Conservation (phyloP, 2,329 filamentous ascomycete genomes). For the Colletotrichum tofieldiae region DNA sequence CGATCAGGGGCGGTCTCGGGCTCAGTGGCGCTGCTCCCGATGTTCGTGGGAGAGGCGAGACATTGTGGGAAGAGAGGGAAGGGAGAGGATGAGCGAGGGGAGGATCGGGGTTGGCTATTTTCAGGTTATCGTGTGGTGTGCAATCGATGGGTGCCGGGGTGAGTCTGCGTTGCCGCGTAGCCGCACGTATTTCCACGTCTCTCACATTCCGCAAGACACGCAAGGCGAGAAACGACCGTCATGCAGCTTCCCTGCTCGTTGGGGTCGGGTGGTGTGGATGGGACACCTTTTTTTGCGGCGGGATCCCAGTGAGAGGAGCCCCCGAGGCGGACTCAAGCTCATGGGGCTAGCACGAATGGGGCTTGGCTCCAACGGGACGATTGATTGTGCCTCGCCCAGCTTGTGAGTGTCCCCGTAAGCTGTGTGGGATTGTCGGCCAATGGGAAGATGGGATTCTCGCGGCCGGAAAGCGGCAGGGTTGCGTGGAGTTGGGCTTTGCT, state of each 20-base stretch:
- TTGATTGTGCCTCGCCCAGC: slow-evolving; percentile 15
- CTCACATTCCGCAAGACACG: neutral
- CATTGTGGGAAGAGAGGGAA: neutral
- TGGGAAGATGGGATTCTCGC: neutral
- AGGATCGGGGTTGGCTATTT: neutral
- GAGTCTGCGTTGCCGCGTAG: neutral
- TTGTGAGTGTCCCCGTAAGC: neutral
- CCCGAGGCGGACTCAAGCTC: neutral
- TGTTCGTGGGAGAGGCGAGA: neutral
- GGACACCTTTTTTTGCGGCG: neutral
- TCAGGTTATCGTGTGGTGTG: no score
- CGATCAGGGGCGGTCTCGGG: neutral
- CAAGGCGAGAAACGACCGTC: neutral
- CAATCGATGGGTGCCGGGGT: neutral
- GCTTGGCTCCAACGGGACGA: neutral
- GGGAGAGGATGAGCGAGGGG: neutral
- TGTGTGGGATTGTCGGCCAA: neutral
- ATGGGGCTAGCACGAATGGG: neutral
- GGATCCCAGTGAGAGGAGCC: neutral
- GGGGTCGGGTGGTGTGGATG: neutral
- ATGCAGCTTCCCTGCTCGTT: slow-evolving; percentile 32
- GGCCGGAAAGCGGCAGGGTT: neutral
- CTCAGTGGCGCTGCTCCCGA: neutral
- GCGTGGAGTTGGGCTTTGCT: neutral
- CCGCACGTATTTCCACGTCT: neutral